Evolutionary conservation across 192 early-diverging fungal species (phyloP).

Genomic region (Linnemannia elongata): DNA sequence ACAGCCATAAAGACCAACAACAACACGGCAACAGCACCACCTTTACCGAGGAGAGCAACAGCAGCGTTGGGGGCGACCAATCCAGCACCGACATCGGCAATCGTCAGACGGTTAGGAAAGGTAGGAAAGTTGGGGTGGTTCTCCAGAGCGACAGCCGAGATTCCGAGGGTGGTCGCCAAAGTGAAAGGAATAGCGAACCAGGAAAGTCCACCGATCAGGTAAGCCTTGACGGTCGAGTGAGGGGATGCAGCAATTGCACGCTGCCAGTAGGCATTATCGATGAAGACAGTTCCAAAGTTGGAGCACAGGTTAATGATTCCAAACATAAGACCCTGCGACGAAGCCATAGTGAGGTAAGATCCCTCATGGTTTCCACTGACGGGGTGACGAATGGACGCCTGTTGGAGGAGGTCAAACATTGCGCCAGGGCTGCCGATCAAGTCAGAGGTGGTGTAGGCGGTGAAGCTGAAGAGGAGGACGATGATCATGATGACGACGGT

Average conservation of each 20-base stretch:
- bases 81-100: conserved; percentile 73
- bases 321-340: conserved; percentile 75
- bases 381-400: conserved; percentile 62
- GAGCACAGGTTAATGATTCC: conserved; percentile 83
- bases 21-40: conserved; percentile 74
- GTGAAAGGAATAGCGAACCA: conserved; percentile 85
- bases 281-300: conserved; percentile 83
- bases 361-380: conserved; percentile 73
- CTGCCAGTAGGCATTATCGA: conserved; percentile 84
- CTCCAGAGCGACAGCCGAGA: conserved; percentile 76
- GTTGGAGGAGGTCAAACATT: conserved; percentile 78
- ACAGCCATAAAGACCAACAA: conserved; percentile 84
- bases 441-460: conserved; percentile 70
- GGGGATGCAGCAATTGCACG: conserved; percentile 80
- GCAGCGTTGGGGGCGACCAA: conserved; percentile 77
- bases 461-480: conserved; percentile 77
- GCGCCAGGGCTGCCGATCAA: conserved; percentile 73
- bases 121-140: conserved; percentile 66
- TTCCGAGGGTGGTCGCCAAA: conserved; percentile 78
- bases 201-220: conserved; percentile 80
- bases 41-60: conserved; percentile 70
- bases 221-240: conserved; percentile 75
- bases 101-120: conserved; percentile 64
- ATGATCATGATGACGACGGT: conserved; percentile 80
- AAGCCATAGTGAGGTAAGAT: conserved; percentile 74